A percentile compares a stretch with the other conserved stretches of the same genome.
Evolutionary conservation across 179 eudicot genomes (phyloP).

Genomic region (Carnegiea gigantea): DNA sequence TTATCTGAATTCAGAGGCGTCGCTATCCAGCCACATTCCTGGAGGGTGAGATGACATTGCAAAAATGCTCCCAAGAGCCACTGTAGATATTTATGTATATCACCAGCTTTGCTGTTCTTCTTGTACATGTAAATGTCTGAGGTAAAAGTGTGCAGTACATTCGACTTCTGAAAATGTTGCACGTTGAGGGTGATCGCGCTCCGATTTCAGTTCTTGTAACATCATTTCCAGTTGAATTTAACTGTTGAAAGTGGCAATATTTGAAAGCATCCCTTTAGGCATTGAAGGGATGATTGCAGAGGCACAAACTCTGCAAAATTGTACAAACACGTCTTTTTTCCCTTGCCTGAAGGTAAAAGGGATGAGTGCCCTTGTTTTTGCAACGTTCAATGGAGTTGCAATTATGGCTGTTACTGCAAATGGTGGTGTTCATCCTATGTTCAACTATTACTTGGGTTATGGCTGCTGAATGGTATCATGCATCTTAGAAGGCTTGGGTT

Average conservation of each 20-base stretch:
- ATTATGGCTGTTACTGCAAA: no score
- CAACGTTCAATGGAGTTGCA: no score
- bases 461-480: no score
- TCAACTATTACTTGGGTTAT: no score
- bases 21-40: background rate
- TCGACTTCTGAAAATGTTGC: constrained; percentile 11
- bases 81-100: constrained; percentile 33
- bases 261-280: background rate
- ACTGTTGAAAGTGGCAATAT: background rate
- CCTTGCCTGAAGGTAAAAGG: no score
- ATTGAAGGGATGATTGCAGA: no score
- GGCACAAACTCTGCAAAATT: no score
- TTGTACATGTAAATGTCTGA: constrained; percentile 28
- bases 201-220: constrained; percentile 7
- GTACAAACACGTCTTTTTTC: no score
- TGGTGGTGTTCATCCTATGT: no score
- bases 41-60: background rate
- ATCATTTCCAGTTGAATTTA: constrained; percentile 4
- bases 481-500: no score
- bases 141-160: constrained; percentile 1
- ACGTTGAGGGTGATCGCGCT: constrained; percentile 15
- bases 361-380: no score
- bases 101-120: constrained; percentile 22
- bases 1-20: constrained; percentile 4
- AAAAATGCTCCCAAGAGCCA: background rate